Evolutionary conservation across 2,329 filamentous ascomycete genomes (phyloP), one percentile per base, ranked within the genome.

Genomic region (Truncatella angustata): DNA sequence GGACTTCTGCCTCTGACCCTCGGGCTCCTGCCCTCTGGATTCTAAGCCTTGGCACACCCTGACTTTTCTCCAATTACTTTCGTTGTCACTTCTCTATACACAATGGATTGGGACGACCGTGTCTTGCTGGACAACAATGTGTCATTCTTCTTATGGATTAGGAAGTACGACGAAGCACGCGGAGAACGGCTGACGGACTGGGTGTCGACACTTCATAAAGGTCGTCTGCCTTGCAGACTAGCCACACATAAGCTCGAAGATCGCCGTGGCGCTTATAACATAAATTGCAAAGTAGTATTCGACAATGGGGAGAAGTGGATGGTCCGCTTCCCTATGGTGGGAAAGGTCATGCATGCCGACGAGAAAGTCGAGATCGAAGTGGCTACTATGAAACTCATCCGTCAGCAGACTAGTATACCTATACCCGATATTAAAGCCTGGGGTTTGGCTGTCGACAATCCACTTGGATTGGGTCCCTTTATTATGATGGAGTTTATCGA

Each of bases 361-460:
- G 54, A 58, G 46, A 58, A 58, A 42, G 44, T 52, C 21, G 54
- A 49, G 28, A 53, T 51, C 37, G 56, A 58, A 51, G 44, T 54
- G 42, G 56, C 48, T 28, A 34, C 51, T 34, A 50, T 58, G 51
- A 37, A 56, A 34, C 54, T 54, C 30, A 49, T 58, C 52, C 52
- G 50, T 21, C 34, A 53, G 34, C 42, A 51, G 18, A 56, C 56
- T 35, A 58, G 12, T 24, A 50, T 56, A 24, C 56, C 56, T n/a
- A 49, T 56, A 30, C 51, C 52, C 18, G 47, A 51, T n/a, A 32
- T 56, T 18, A 53, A 52, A 42, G 54, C 56, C 34, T 56, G 56
- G 56, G 56, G 56, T n/a, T 34, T 49, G 21, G 52, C 56, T 4
- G 35, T 28, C 42, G 50, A 56, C 10, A 56, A 56, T 26, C 50